phyloP scores from a whole-genome alignment of 2,329 filamentous ascomycete genomes.

The Penicillium fuscoglaucum region DNA sequence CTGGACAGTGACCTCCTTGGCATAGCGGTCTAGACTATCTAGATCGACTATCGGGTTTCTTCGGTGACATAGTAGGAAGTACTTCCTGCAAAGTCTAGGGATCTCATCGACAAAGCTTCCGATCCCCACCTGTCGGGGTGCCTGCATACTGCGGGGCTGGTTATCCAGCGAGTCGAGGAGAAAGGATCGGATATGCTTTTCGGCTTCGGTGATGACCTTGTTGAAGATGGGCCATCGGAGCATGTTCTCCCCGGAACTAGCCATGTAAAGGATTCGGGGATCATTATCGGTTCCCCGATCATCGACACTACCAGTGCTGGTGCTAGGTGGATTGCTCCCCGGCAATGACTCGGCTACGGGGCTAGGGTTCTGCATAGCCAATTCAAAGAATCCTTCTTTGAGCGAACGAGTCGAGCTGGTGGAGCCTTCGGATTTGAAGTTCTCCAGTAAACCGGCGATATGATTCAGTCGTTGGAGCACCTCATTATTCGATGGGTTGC shows the following conservation, averaged over 20 bases:
- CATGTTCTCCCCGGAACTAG: constrained; percentile 26
- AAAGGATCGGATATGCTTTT: constrained; percentile 25
- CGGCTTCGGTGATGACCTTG: constrained; percentile 23
- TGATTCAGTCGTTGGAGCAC: constrained; percentile 24
- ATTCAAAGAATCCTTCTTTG: constrained; percentile 19
- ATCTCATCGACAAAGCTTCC: constrained; percentile 22
- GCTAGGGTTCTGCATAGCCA: constrained; percentile 15
- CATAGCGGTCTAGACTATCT: constrained; percentile 23
- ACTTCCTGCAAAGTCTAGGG: constrained; percentile 19
- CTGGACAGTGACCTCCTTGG: constrained; percentile 24
- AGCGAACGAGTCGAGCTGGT: constrained; percentile 18
- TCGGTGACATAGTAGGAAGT: constrained; percentile 20
- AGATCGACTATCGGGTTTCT: constrained; percentile 24
- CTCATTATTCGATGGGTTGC: constrained; percentile 19
- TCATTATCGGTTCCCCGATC: constrained; percentile 19
- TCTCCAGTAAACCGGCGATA: constrained; percentile 24
- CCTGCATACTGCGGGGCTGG: constrained; percentile 5
- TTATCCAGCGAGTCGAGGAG: constrained; percentile 25
- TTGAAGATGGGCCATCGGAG: constrained; percentile 27
- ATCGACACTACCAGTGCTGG: constrained; percentile 15
- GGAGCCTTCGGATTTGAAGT: constrained; percentile 24
- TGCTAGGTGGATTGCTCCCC: constrained; percentile 7
- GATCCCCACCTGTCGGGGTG: constrained; percentile 15
- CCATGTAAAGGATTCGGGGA: constrained; percentile 22
- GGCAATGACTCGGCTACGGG: constrained; percentile 14